A percentile compares a stretch with the other conserved stretches of the same genome.
Evolutionary conservation across 306 rosid genomes (phyloP).

Genomic region (Purshia tridentata): DNA sequence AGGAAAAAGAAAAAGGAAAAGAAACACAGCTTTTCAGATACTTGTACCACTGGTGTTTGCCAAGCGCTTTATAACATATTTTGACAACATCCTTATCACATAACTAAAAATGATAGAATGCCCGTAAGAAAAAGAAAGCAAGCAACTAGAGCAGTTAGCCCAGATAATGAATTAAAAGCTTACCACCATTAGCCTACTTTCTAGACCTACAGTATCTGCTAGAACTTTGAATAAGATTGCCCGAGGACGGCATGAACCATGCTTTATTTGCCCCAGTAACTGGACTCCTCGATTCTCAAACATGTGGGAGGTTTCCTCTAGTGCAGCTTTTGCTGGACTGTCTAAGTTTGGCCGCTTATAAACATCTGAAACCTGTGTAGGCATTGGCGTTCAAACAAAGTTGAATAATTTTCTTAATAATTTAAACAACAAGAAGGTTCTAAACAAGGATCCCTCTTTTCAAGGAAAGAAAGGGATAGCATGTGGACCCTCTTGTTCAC

Average conservation of each 20-base stretch:
- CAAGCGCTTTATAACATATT: conserved; percentile 23
- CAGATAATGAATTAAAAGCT: conserved; percentile 38
- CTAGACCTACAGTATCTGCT: conserved; percentile 97
- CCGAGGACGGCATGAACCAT: conserved; percentile 94
- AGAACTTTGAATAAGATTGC: conserved; percentile 92
- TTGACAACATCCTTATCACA: conserved; percentile 4
- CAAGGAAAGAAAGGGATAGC: too few species aligned
- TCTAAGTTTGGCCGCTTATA: conserved; percentile 80
- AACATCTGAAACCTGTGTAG: conserved; percentile 77
- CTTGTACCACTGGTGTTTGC: conserved; percentile 5
- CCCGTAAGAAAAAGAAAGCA: neutral
- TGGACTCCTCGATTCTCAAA: conserved; percentile 88
- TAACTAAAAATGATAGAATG: neutral
- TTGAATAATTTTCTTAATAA: neutral
- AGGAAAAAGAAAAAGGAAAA: conserved; percentile 7
- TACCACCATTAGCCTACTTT: conserved; percentile 91
- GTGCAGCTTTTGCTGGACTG: conserved; percentile 88
- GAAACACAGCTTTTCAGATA: conserved; percentile 27
- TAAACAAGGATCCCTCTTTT: too few species aligned
- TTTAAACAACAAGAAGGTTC: neutral
- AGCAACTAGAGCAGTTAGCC: conserved; percentile 5
- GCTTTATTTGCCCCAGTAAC: conserved; percentile 86
- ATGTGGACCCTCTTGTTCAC: neutral
- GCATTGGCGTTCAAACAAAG: conserved; percentile 16
- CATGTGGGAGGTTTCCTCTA: conserved; percentile 76